These are phyloP conservation scores for Kodamaea kaohsiungensis DNA, from an alignment of 805 yeast genomes.

Conservation along the genomic window DNA sequence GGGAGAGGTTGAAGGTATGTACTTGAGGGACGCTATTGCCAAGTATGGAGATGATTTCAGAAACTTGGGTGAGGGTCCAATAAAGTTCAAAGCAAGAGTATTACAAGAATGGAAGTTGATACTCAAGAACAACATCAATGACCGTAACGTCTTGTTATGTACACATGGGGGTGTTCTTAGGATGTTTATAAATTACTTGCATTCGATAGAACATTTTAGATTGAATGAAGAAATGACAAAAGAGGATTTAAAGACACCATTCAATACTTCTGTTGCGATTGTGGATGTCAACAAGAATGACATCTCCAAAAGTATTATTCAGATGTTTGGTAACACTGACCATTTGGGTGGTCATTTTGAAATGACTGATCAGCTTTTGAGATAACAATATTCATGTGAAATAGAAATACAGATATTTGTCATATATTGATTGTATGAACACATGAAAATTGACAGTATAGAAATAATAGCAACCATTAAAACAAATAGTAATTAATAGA, in stretches of 20 bases:
- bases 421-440: too few relatives aligned
- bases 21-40: slow-evolving; percentile 62
- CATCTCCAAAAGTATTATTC: slow-evolving; percentile 43
- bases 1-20: slow-evolving; percentile 80
- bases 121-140: slow-evolving; percentile 34
- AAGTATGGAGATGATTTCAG: slow-evolving; percentile 59
- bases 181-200: slow-evolving; percentile 53
- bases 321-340: slow-evolving; percentile 61
- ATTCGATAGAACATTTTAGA: slow-evolving; percentile 36
- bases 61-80: slow-evolving; percentile 63
- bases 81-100: slow-evolving; percentile 51
- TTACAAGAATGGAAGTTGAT: slow-evolving; percentile 45
- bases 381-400: slow-evolving; percentile 2
- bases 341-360: slow-evolving; percentile 54
- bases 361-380: slow-evolving; percentile 22
- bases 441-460: too few relatives aligned
- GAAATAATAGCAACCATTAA: too few relatives aligned
- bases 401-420: too few relatives aligned
- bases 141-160: slow-evolving; percentile 57
- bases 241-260: slow-evolving; percentile 57
- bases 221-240: slow-evolving; percentile 40
- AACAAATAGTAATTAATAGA: too few relatives aligned
- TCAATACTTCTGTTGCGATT: slow-evolving; percentile 72
- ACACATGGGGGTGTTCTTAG: slow-evolving; percentile 85
- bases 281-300: slow-evolving; percentile 53